A percentile compares a stretch with the other conserved stretches of the same genome.
These are phyloP conservation scores for Dioscorea cayenensis DNA, from an alignment of 116 monocot species.

Conservation along the genomic window DNA sequence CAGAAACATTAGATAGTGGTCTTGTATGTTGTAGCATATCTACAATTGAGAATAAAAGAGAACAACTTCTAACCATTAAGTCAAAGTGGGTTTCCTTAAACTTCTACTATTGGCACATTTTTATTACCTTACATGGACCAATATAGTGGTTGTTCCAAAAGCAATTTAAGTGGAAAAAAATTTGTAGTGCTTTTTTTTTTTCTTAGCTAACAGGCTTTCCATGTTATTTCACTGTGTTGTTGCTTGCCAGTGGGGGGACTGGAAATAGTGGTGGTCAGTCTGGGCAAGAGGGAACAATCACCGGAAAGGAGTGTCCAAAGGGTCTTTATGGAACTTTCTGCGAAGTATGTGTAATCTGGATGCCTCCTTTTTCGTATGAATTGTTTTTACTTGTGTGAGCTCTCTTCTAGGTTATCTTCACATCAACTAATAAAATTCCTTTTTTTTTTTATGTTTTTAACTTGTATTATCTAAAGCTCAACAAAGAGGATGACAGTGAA, in stretches of 20 bases:
- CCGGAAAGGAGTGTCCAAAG: constrained; percentile 78
- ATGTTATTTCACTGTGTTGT: constrained; percentile 3
- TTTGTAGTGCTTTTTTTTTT: background rate
- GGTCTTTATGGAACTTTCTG: constrained; percentile 95
- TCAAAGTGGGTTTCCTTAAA: no score
- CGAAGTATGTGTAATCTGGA: constrained; percentile 32
- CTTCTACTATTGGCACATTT: no score
- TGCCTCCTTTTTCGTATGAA: background rate
- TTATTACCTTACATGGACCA: no score
- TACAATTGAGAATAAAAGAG: no score
- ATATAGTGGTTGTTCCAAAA: no score
- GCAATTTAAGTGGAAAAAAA: background rate
- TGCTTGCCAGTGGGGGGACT: constrained; percentile 60
- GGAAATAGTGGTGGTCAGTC: constrained; percentile 52
- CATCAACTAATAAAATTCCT: background rate
- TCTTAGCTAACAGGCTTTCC: background rate
- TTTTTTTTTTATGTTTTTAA: no score
- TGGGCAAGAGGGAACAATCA: constrained; percentile 74
- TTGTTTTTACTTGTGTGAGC: background rate
- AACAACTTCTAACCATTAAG: no score
- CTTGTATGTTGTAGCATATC: no score
- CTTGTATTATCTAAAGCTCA: no score
- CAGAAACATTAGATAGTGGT: no score
- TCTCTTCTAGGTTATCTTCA: background rate
- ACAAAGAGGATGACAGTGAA: no score